Evolutionary conservation across 306 rosid species (phyloP).

Genomic region (Castanea mollissima): DNA sequence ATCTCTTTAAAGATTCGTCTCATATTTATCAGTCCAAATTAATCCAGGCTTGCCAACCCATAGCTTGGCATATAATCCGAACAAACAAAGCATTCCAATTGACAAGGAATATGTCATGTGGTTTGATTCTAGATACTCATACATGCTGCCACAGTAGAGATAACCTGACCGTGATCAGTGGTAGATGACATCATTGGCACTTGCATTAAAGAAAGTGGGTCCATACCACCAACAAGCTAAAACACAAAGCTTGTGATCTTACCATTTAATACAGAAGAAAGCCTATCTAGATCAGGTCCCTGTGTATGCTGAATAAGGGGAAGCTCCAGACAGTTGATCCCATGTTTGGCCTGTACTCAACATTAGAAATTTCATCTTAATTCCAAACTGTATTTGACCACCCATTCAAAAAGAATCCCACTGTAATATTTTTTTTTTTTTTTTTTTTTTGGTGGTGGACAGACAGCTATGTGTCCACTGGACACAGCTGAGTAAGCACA

Average conservation of each 20-base stretch:
- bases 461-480: conserved; percentile 6
- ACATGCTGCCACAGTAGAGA: not conserved
- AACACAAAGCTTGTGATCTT: conserved; percentile 9
- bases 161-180: not conserved
- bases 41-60: not conserved
- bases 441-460: not conserved
- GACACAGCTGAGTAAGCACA: not conserved
- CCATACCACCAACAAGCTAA: not conserved
- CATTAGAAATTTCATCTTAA: conserved; percentile 29
- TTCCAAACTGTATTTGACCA: not conserved
- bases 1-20: not conserved
- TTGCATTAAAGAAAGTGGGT: not conserved
- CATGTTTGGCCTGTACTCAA: conserved; percentile 73
- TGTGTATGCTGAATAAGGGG: conserved; percentile 84
- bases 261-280: conserved; percentile 68
- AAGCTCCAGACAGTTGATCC: conserved; percentile 90
- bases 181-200: not conserved
- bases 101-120: not conserved
- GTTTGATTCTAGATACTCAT: not conserved
- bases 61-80: not conserved
- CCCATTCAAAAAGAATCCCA: not conserved
- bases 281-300: conserved; percentile 80
- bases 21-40: not conserved
- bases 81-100: not conserved
- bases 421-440: conserved; percentile 1